Base-by-base conservation (phyloP, 2,329 filamentous ascomycete species). In the Diaporthe citriasiana region DNA sequence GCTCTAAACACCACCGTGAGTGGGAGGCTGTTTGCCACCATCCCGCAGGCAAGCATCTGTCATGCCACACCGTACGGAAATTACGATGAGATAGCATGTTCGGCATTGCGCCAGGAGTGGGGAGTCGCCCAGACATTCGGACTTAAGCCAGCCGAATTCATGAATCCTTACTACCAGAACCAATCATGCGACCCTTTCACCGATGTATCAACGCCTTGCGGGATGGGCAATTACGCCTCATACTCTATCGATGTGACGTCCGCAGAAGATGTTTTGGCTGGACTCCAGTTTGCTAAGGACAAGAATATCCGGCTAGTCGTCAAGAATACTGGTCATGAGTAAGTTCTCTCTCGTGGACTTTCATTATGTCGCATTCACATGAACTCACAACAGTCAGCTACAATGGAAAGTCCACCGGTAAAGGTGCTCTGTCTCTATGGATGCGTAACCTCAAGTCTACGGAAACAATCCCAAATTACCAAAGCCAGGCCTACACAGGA, bases 11-110 rank as follows among this genome's bases (percentile, higher is more conserved):
- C 78, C n/a, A 86, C 89, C 0, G 81, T 92, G 1, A 80, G 81
- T 17, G 89, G 90, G 1, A 83, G 81, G 10, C 81, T 92, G 30
- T 82, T 91, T 33, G 82, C 84, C 5, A 90, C 87, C 0, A 79
- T 86, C 2, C 89, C 90, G 0, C 77, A 90, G 5, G 89, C 84
- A 0, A 78, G 84, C 1, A 81, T 85, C 0, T 92, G 89, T 77
- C 89, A 91, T 75, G 79, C 19, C 27, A 33, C 53, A 22, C 53
- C 53, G 3, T 56, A 84, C 33, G 83, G 80, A 1, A 76, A 76
- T 10, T 90, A 87, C 78, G 79, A 90, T 76, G 82, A 80, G 5
- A 77, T 76, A 2, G 81, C 78, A 27, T 90, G 89, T 78, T 74
- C 15, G 6, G 53, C 51, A 0, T 30, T 55, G 25, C 22, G 51